These are phyloP conservation scores for Pisolithus thermaeus DNA, from an alignment of 1,284 basidiomycete species.

Conservation along the genomic window DNA sequence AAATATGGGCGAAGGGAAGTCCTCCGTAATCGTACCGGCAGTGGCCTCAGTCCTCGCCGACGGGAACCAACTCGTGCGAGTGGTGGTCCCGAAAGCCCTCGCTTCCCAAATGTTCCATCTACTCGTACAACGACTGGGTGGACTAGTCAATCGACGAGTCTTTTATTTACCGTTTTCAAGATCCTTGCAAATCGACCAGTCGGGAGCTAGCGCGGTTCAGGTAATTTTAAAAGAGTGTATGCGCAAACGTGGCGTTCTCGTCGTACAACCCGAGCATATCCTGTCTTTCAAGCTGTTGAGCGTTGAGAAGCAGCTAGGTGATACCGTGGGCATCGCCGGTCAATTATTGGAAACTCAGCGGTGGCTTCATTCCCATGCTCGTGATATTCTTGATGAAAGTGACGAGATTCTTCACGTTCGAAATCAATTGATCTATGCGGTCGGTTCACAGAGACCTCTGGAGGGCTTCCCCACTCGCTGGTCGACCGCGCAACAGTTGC, in stretches of 20 bases:
- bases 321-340: background rate
- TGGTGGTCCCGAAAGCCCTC: slow-evolving; percentile 42
- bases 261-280: slow-evolving; percentile 29
- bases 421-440: slow-evolving; percentile 36
- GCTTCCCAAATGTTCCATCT: slow-evolving; percentile 43
- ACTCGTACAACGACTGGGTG: slow-evolving; percentile 37
- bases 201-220: slow-evolving; percentile 19
- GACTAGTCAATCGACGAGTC: slow-evolving; percentile 41
- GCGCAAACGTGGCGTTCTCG: slow-evolving; percentile 32
- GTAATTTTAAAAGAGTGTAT: slow-evolving; percentile 35
- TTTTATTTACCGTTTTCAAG: slow-evolving; percentile 48
- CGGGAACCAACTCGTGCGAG: slow-evolving; percentile 25
- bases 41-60: no score
- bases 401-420: slow-evolving; percentile 35
- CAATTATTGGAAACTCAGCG: slow-evolving; percentile 14
- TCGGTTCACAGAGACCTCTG: slow-evolving; percentile 26
- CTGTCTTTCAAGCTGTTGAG: slow-evolving; percentile 22
- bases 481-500: slow-evolving; percentile 35
- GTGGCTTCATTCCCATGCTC: slow-evolving; percentile 24
- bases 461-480: slow-evolving; percentile 42
- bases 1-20: slow-evolving; percentile 58
- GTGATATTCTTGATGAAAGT: slow-evolving; percentile 41
- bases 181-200: slow-evolving; percentile 21
- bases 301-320: slow-evolving; percentile 9
- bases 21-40: slow-evolving; percentile 45